These are phyloP conservation scores for Haplosporangium gracile DNA, from an alignment of 192 early-diverging fungal genomes.

Conservation along the genomic window DNA sequence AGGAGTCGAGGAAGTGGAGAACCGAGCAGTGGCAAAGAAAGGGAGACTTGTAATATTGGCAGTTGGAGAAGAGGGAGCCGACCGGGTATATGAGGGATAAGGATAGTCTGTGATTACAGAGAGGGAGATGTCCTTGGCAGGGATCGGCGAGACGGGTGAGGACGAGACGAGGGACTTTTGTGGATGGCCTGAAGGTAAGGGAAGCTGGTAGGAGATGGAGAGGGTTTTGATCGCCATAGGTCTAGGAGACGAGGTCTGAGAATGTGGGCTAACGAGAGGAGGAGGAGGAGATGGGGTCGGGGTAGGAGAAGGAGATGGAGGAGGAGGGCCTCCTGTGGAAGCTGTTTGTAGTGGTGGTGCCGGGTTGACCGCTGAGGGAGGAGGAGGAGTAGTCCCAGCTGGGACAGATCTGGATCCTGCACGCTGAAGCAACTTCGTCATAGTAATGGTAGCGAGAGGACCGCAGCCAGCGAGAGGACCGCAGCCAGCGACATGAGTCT, in stretches of 20 bases:
- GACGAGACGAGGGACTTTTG: conserved; percentile 12
- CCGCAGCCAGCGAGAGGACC: background rate
- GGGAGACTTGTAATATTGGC: background rate
- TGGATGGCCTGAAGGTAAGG: conserved; percentile 19
- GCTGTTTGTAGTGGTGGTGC: background rate
- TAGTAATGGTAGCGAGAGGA: background rate
- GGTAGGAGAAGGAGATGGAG: background rate
- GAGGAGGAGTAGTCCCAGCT: background rate
- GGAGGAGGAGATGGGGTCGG: background rate
- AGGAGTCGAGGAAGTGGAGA: background rate
- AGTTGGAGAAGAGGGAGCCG: background rate
- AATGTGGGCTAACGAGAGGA: background rate
- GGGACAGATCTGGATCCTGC: background rate
- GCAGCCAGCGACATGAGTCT: background rate
- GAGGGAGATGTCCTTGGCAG: conserved; percentile 10
- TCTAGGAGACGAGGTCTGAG: background rate
- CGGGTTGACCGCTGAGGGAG: background rate
- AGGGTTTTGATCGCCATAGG: conserved; percentile 7
- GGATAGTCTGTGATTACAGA: background rate
- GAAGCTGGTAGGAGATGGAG: conserved; percentile 36
- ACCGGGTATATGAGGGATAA: background rate
- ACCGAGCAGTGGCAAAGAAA: background rate
- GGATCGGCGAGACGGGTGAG: background rate
- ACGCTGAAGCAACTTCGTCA: background rate
- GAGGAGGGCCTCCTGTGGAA: too few relatives aligned